Conservation (phyloP, 306 rosid genomes). For the Castanea mollissima region DNA sequence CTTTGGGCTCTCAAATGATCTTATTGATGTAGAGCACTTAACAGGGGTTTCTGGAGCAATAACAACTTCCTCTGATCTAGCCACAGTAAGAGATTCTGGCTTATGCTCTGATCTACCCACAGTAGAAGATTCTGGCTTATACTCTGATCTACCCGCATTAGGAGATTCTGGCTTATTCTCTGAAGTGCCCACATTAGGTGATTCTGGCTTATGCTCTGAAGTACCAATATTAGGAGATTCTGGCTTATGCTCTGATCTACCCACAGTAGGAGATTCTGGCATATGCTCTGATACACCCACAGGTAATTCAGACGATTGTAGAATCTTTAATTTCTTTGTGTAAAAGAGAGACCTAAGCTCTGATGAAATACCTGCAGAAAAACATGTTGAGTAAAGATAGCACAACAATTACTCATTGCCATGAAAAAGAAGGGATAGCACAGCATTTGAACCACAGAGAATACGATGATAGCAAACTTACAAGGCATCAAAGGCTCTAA, state of each 20-base stretch:
- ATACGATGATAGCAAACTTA: slow-evolving; percentile 39
- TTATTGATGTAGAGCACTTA: slow-evolving; percentile 25
- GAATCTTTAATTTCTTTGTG: slow-evolving; percentile 33
- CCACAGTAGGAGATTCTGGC: slow-evolving; percentile 14
- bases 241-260: slow-evolving; percentile 14
- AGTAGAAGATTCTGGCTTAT: not conserved
- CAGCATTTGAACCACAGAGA: not conserved
- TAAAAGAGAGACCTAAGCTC: slow-evolving; percentile 45
- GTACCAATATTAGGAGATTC: slow-evolving; percentile 3
- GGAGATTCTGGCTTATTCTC: slow-evolving; percentile 18
- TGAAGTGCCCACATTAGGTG: slow-evolving; percentile 16
- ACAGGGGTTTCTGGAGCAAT: slow-evolving; percentile 65
- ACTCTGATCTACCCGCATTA: slow-evolving; percentile 23
- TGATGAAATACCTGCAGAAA: slow-evolving; percentile 44
- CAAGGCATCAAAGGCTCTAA: slow-evolving; percentile 57
- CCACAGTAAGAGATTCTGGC: slow-evolving; percentile 31
- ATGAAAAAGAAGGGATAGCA: not conserved
- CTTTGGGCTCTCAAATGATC: slow-evolving; percentile 35
- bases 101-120: not conserved
- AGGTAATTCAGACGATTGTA: slow-evolving; percentile 17
- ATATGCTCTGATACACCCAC: slow-evolving; percentile 24
- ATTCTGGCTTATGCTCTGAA: slow-evolving; percentile 18
- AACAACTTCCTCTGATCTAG: slow-evolving; percentile 25
- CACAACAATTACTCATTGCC: not conserved
- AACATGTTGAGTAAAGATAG: slow-evolving; percentile 30